Evolutionary conservation across 2,329 filamentous ascomycete genomes (phyloP), one percentile per base, ranked within the genome.

Genomic region (Colletotrichum godetiae): DNA sequence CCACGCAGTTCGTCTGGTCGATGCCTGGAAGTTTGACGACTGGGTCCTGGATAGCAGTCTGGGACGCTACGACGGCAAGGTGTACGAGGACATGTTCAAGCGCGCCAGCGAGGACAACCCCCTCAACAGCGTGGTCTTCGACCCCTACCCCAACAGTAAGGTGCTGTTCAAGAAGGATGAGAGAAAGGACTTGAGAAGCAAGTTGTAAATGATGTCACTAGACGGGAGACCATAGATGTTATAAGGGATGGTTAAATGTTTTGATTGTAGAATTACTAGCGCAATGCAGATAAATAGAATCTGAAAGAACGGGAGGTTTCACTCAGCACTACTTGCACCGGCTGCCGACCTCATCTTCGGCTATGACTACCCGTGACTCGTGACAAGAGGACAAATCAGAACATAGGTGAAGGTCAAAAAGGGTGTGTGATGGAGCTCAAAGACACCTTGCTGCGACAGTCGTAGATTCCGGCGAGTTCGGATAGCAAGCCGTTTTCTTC

Each of bases 61-160:
- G 52, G 93, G 93, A 1, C 86, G 92, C 1, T 89, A 88, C 56
- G 93, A 95, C 74, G 93, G 93, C 24, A 91, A 92, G 77, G 93
- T 95, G 1, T 95, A 95, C 77, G 92, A 94, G 80, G 93, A 95
- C 77, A 87, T 95, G 85, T 95, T 95, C 83, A 85, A 91, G 78
- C 85, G 93, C 15, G 93, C 93, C 0, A 92, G 89, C 74, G 88
- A 93, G 84, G 82, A 92, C 77, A 95, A 95, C 78, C 93, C 93
- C 1, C 83, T 95, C 57, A 95, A 95, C 78, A 87, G 90, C 22
- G 84, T 94, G 68, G 91, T 91, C 0, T 90, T 94, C 69, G 92
- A 95, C 77, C 92, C 92, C 1, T 93, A 94, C 80, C 92, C 93
- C 7, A 87, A 91, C 76, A 91, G 84, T 72, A 84, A 85, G 73